Conservation (phyloP, 257 asterid genomes). For the Gynochthodes officinalis region DNA sequence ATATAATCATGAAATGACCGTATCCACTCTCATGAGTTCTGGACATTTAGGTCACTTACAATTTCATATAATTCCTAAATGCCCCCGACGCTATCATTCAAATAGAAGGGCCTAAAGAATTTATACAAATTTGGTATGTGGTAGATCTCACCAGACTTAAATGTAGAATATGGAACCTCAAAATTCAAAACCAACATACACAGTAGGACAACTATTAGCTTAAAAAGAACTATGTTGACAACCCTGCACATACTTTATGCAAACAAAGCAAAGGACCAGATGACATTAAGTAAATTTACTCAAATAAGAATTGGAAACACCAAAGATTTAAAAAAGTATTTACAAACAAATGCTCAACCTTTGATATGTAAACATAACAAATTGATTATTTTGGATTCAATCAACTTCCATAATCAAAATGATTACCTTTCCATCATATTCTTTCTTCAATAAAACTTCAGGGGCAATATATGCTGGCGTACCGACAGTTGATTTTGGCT, state of each 20-base stretch:
- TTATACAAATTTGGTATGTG: neutral
- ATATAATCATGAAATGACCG: neutral
- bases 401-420: neutral
- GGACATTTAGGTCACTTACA: neutral
- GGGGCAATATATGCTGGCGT: conserved; percentile 99
- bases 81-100: neutral
- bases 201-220: too few species aligned
- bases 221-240: too few species aligned
- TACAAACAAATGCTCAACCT: neutral
- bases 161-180: neutral
- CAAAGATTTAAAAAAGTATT: neutral
- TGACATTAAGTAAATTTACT: neutral
- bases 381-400: neutral
- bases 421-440: conserved; percentile 93
- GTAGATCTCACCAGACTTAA: neutral
- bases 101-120: neutral
- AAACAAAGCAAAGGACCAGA: neutral
- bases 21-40: neutral
- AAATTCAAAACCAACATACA: neutral
- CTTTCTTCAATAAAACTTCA: conserved; percentile 90
- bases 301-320: neutral
- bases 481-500: conserved; percentile 99
- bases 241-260: neutral
- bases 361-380: too few species aligned
- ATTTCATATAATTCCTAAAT: neutral